Base-by-base conservation (phyloP, 176 grass and related monocot genomes). In the Oryza australiensis region DNA sequence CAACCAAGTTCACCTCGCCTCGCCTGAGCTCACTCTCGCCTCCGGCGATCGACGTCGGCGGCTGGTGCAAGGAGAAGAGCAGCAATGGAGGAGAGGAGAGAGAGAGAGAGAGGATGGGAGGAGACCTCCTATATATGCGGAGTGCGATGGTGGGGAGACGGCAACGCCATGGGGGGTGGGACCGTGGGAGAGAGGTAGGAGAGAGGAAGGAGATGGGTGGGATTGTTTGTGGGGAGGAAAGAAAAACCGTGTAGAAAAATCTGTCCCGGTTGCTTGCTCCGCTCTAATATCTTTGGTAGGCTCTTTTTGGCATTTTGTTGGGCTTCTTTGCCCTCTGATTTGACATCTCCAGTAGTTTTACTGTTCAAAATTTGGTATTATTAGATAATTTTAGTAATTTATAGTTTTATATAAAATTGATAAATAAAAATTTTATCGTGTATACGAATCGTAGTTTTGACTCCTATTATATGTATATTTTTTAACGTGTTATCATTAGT, bases 51-150 rank as follows among this genome's bases (percentile, higher is more conserved):
- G 12, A 22, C 26, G 33, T 12, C 34, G 41, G 72, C 13, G 22
- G 57, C 6, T 26, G 75, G 14, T 26, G 75, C 22, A 33, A 45
- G 12, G 28, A 28, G 72, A 43, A 7, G 4, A 60, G 3, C 18
- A 20, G 81, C 73, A 5, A 57, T 4, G 33, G 29, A 3, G 9
- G 43, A 48, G 23, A 32, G 30, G 3, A 3, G 30, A 32, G 30
- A 32, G 30, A 32, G 30, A 16, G 20, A 26, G 15, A 29, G 22
- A 6, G 14, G 53, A 43, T 26, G 26, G 64, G 64, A 27, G 87
- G 57, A 70, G 24, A 0, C 6, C 30, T 70, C 82, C 82, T 89
- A 85, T 89, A 85, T 85, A 81, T 1, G 5, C 46, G 87, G 87
- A 84, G 69, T 41, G 26, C n/a, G 63, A 32, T 70, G 23, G 43